Conservation (phyloP, 441 rosid genomes). For the Corymbia calophylla region DNA sequence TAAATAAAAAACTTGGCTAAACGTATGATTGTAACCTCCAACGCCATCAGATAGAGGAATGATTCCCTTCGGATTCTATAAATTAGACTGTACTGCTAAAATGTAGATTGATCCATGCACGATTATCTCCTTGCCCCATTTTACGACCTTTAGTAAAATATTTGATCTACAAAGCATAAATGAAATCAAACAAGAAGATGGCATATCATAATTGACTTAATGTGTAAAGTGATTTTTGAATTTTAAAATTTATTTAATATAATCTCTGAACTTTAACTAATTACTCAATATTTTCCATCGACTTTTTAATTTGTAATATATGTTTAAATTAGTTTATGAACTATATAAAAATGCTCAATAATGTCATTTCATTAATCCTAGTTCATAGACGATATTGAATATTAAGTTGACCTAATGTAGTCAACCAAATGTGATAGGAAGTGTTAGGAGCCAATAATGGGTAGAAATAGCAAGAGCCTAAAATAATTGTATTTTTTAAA, state of each 20-base stretch:
- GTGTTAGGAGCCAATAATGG: no score
- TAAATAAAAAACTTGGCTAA: neutral
- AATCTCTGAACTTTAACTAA: accelerated
- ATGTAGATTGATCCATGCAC: neutral
- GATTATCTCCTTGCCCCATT: neutral
- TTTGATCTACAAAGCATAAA: no score
- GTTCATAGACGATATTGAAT: no score
- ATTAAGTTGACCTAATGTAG: no score
- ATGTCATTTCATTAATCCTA: no score
- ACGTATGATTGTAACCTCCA: neutral
- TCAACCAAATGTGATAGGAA: no score
- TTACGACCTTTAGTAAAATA: neutral
- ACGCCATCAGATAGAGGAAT: neutral
- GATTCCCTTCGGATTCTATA: neutral
- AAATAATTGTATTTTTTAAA: neutral
- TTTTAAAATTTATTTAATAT: no score
- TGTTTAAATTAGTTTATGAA: no score
- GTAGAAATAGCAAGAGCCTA: no score
- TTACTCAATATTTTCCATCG: neutral
- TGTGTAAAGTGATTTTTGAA: accelerated
- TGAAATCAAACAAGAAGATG: neutral
- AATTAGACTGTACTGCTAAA: neutral
- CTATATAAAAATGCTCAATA: neutral
- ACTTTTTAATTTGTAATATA: no score
- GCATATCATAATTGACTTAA: neutral